These are phyloP conservation scores for Lipomyces starkeyi DNA, from an alignment of 805 yeast species.

Conservation along the genomic window DNA sequence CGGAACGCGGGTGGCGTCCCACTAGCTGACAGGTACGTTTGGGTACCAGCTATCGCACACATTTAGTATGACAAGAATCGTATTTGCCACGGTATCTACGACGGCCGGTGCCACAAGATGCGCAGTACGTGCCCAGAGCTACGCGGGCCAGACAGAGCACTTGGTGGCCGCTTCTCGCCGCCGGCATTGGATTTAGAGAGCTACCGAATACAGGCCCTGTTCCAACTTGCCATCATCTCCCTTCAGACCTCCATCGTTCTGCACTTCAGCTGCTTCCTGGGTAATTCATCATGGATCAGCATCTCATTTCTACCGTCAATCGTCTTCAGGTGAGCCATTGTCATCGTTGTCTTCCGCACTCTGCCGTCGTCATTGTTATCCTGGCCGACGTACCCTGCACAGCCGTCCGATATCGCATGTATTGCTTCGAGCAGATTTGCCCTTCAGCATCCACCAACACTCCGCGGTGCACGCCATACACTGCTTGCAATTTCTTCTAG, in stretches of 20 bases:
- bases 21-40: background rate
- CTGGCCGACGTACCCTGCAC: background rate
- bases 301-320: constrained; percentile 41
- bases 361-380: background rate
- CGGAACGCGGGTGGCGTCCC: background rate
- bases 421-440: background rate
- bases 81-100: background rate
- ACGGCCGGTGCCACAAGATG: background rate
- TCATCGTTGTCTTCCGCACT: background rate
- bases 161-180: background rate
- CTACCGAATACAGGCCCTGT: background rate
- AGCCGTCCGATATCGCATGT: background rate
- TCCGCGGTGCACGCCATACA: background rate
- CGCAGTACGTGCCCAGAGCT: background rate
- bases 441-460: background rate
- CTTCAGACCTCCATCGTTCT: background rate
- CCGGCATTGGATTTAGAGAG: background rate
- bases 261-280: background rate
- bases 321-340: constrained; percentile 39
- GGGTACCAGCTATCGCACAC: background rate
- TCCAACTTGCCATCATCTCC: background rate
- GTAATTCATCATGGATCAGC: constrained; percentile 39
- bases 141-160: background rate
- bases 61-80: background rate
- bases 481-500: background rate